A percentile compares a stretch with the other conserved stretches of the same genome.
These are phyloP conservation scores for Annona cherimola DNA, from an alignment of 164 flowering plant species.

Conservation along the genomic window DNA sequence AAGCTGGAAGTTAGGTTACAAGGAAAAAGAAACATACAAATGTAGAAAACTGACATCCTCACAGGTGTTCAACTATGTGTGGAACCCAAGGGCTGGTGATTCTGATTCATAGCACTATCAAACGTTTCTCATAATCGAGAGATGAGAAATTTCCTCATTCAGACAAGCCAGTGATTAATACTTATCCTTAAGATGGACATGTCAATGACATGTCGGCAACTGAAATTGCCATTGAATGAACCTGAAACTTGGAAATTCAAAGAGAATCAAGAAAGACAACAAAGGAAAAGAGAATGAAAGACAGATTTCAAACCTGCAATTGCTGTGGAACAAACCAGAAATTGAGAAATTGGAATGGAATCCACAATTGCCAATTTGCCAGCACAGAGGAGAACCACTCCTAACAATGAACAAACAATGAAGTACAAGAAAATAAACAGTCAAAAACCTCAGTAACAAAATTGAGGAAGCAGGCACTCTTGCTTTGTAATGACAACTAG, in stretches of 20 bases:
- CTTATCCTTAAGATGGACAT: too few species aligned
- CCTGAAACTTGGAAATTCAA: background rate
- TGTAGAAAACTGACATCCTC: background rate
- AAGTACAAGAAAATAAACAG: constrained; percentile 1
- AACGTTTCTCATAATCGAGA: background rate
- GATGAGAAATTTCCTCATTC: too few species aligned
- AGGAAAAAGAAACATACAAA: background rate
- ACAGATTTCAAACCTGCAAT: constrained; percentile 58
- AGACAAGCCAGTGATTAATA: too few species aligned
- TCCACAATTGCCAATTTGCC: constrained; percentile 94
- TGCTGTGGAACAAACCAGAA: constrained; percentile 86
- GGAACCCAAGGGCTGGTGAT: background rate
- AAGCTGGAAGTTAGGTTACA: background rate
- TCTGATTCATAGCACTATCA: background rate
- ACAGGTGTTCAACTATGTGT: background rate
- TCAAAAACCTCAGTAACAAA: background rate
- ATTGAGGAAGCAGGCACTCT: background rate
- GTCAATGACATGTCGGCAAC: too few species aligned
- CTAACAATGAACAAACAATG: constrained; percentile 21
- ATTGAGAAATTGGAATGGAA: constrained; percentile 92
- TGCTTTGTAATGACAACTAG: background rate
- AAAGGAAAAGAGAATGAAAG: background rate
- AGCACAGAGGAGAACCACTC: constrained; percentile 85
- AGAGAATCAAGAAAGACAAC: background rate
- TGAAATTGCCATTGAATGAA: too few species aligned